Conservation (phyloP, 1,284 basidiomycete species). For the Fomitopsis betulina region DNA sequence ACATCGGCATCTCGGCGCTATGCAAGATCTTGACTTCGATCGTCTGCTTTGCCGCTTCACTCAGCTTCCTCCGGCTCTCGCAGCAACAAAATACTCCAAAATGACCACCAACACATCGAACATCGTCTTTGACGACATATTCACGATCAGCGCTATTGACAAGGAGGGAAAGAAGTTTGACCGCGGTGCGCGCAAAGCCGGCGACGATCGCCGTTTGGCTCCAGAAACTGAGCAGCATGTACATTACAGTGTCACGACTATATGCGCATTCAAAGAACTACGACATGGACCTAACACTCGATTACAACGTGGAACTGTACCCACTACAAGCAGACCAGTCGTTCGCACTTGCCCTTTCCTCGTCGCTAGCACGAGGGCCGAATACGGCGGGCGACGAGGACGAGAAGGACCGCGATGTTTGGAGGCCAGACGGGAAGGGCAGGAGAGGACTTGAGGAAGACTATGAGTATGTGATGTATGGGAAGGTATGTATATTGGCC, state of each 20-base stretch:
- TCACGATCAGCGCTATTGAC: slow-evolving; percentile 82
- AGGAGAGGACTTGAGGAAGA: slow-evolving; percentile 89
- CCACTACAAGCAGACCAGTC: slow-evolving; percentile 66
- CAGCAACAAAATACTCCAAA: neutral
- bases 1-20: neutral
- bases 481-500: slow-evolving; percentile 64
- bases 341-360: slow-evolving; percentile 84
- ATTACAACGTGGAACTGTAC: slow-evolving; percentile 89
- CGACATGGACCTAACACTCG: slow-evolving; percentile 85
- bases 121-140: slow-evolving; percentile 88
- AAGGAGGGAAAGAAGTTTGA: slow-evolving; percentile 97
- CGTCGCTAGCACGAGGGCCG: slow-evolving; percentile 70
- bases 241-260: slow-evolving; percentile 73
- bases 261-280: slow-evolving; percentile 83
- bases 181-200: slow-evolving; percentile 59
- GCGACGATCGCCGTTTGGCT: neutral
- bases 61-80: neutral
- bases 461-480: slow-evolving; percentile 99
- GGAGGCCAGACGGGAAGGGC: slow-evolving; percentile 88
- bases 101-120: slow-evolving; percentile 69
- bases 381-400: slow-evolving; percentile 45
- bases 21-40: neutral
- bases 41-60: too few species aligned
- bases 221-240: neutral
- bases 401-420: slow-evolving; percentile 74